phyloP scores from a whole-genome alignment of 495 filamentous ascomycete species.

The Astrocystis sublimbata region DNA sequence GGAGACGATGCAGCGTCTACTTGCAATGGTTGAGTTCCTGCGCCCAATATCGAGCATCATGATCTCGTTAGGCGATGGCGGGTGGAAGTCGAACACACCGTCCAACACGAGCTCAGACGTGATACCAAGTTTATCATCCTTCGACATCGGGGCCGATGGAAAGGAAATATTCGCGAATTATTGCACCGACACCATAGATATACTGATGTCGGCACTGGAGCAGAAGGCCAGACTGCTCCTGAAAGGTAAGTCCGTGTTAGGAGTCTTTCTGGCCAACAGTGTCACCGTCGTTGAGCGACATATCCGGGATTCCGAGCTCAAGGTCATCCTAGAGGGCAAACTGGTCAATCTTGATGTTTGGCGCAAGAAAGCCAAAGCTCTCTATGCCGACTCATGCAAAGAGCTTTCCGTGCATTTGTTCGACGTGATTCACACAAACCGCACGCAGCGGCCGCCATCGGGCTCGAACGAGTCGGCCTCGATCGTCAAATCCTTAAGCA shows the following conservation, averaged over 20 bases:
- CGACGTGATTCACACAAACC: conserved; percentile 89
- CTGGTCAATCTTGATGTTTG: conserved; percentile 72
- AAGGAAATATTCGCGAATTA: conserved; percentile 86
- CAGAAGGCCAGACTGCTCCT: conserved; percentile 69
- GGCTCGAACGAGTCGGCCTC: conserved; percentile 67
- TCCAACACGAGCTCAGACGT: conserved; percentile 57
- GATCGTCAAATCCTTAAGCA: conserved; percentile 77
- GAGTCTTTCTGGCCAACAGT: conserved; percentile 91
- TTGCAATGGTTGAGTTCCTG: conserved; percentile 83
- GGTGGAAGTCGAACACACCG: conserved; percentile 65
- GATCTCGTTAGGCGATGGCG: conserved; percentile 87
- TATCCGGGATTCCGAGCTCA: conserved; percentile 79
- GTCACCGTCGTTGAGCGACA: conserved; percentile 82
- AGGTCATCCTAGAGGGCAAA: conserved; percentile 64
- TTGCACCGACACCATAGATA: conserved; percentile 79
- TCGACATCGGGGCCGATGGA: conserved; percentile 90
- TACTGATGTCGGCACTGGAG: conserved; percentile 76
- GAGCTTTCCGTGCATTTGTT: conserved; percentile 82
- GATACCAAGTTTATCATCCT: conserved; percentile 68
- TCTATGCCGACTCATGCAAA: conserved; percentile 87
- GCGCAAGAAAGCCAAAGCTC: conserved; percentile 78
- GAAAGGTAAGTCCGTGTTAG: conserved; percentile 74
- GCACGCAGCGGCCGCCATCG: conserved; percentile 64
- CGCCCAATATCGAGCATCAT: conserved; percentile 86
- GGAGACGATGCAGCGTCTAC: conserved; percentile 84